Evolutionary conservation across 345 rosid genomes (phyloP), one percentile per base, ranked within the genome.

Genomic region (Eucalyptus polyanthemos): DNA sequence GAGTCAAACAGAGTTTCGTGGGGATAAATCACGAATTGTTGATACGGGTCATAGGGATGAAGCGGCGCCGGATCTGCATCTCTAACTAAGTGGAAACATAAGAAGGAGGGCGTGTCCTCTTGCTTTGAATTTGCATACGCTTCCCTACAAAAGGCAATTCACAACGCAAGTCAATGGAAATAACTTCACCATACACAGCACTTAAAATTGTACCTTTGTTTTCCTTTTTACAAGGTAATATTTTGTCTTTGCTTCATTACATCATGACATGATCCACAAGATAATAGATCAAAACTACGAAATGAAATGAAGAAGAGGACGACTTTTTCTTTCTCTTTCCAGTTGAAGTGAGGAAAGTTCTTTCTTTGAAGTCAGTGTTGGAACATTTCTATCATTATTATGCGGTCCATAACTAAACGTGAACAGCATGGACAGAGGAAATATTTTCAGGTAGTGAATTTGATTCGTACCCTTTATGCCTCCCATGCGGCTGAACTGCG

Each of bases 71-170:
- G 93, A 83, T 90, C 80, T 29, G 16, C 44, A 83, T 94, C 93
- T 2, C 50, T 58, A 40, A 91, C 83, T 27, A 72, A 86, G 40
- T 72, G 58, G 86, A 88, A 89, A 89, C 90, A 90, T 81, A 94
- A 93, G 62, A 92, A 93, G 27, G 88, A 87, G 58, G 80, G 60
- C 94, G 21, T 76, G 88, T 94, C 94, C 91, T 58, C 91, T 50
- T 93, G 93, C 76, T 90, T 92, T 49, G 94, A 92, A 80, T 87
- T 89, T 49, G 86, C 92, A 21, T 90, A 92, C 50, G 96, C 96
- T 92, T 93, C 90, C 92, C 96, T 95, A 93, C 85, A 88, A 86
- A 17, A 25, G 31, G 76, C 54, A 56, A 83, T 51, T 58, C 14
- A 6, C 83, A 13, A 27, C 4, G 49, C 40, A 40, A 88, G 54